phyloP scores from a whole-genome alignment of 305 asterid species.

The Fraxinus floribunda region DNA sequence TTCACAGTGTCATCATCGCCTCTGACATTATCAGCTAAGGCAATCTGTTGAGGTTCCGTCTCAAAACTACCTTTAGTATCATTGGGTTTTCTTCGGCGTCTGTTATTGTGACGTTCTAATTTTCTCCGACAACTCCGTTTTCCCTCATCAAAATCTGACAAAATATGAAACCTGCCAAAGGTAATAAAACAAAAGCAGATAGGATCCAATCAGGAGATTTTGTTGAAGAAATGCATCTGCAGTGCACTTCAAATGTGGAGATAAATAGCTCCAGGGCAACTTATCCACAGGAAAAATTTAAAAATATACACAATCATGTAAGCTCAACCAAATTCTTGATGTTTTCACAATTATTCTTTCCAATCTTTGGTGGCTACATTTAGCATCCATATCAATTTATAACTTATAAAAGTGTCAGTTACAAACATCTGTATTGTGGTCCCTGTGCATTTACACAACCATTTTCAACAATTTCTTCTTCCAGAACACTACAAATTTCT shows the following conservation, averaged over 20 bases:
- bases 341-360: not conserved
- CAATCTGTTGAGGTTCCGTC: conserved; percentile 44
- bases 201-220: not conserved
- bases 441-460: not conserved
- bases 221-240: not conserved
- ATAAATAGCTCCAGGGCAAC: not conserved
- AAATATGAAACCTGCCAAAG: conserved; percentile 74
- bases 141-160: conserved; percentile 87
- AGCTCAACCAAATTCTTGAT: not conserved
- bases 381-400: not conserved
- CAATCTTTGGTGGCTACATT: not conserved
- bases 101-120: conserved; percentile 74
- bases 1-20: conserved; percentile 58
- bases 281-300: not conserved
- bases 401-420: not conserved
- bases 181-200: conserved; percentile 18
- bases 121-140: conserved; percentile 95
- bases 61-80: conserved; percentile 48
- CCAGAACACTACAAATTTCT: not conserved
- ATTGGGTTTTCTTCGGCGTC: conserved; percentile 70
- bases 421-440: not conserved
- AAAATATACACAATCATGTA: not conserved
- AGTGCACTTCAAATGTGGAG: not conserved
- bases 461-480: not conserved
- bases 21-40: conserved; percentile 48